Evolutionary conservation across 169 alveolate genomes (phyloP).

Genomic region (Hammondia hammondi): DNA sequence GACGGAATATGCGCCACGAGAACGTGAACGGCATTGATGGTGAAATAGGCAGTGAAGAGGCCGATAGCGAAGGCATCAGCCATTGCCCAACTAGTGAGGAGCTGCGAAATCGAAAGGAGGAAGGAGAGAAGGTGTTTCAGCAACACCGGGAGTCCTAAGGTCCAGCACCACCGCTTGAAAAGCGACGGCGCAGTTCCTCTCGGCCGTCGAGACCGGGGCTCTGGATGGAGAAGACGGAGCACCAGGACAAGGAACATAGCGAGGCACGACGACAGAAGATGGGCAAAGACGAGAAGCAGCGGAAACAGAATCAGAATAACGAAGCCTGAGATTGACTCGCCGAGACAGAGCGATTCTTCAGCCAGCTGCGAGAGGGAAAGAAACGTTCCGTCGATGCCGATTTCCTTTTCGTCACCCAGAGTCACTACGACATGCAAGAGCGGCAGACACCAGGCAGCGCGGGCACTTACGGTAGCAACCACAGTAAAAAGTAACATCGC

Average conservation of each 20-base stretch:
- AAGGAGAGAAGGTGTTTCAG: not conserved
- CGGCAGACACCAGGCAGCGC: conserved; percentile 25
- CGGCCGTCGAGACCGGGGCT: not conserved
- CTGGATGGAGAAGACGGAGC: not conserved
- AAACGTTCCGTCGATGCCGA: conserved; percentile 36
- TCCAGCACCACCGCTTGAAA: not conserved
- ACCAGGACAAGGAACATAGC: not conserved
- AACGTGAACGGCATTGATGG: conserved; percentile 40
- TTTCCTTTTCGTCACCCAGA: conserved; percentile 46
- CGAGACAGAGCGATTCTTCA: conserved; percentile 41
- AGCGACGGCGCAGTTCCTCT: not conserved
- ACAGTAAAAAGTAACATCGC: not conserved
- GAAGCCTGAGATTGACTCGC: conserved; percentile 9
- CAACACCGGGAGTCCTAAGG: not conserved
- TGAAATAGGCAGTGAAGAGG: conserved; percentile 45
- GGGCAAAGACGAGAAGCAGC: not conserved
- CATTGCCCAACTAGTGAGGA: conserved; percentile 56
- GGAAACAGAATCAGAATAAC: conserved; percentile 43
- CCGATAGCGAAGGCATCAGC: conserved; percentile 57
- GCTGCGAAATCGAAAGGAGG: not conserved
- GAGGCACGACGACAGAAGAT: not conserved
- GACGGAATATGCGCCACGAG: conserved; percentile 47
- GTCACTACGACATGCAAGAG: conserved; percentile 35
- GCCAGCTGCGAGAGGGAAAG: conserved; percentile 39
- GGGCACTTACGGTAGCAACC: not conserved